phyloP scores from a whole-genome alignment of 208 protist species.

The Trypanosomatidae sp. region DNA sequence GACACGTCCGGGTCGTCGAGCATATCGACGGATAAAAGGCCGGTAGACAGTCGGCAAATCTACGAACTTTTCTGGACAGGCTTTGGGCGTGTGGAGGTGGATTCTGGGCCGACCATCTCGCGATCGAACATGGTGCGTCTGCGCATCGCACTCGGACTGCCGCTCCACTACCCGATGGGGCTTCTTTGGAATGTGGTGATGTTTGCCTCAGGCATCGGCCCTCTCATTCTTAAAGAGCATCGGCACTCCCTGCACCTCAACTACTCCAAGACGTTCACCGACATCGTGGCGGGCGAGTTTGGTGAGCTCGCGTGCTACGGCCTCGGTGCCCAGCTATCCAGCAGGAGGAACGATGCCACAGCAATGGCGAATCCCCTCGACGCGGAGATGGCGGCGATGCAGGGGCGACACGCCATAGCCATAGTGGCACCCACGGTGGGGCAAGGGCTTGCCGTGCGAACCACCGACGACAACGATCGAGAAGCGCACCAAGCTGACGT shows the following conservation, averaged over 20 bases:
- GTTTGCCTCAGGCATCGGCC: conserved; percentile 49
- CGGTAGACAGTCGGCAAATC: conserved; percentile 23
- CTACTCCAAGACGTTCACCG: conserved; percentile 46
- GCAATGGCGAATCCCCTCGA: conserved; percentile 18
- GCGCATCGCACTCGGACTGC: conserved; percentile 47
- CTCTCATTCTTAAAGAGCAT: conserved; percentile 39
- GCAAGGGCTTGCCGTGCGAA: background rate
- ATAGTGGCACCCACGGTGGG: conserved; percentile 2
- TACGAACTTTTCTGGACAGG: conserved; percentile 62
- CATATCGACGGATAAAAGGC: background rate
- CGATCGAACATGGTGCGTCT: conserved; percentile 39
- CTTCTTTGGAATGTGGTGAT: conserved; percentile 81
- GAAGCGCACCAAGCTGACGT: background rate
- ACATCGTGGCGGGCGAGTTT: conserved; percentile 39
- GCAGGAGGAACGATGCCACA: background rate
- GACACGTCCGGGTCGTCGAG: background rate
- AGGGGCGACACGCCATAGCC: conserved; percentile 1
- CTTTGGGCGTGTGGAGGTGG: conserved; percentile 78
- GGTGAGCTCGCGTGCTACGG: conserved; percentile 40
- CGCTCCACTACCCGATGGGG: conserved; percentile 42
- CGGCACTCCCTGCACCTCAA: conserved; percentile 30
- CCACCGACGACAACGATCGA: background rate
- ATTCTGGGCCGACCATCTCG: conserved; percentile 53
- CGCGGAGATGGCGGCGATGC: conserved; percentile 4
- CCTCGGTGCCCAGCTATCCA: conserved; percentile 15